Evolutionary conservation across 1,139 yeast genomes (phyloP).

Genomic region (Diutina ranongensis): DNA sequence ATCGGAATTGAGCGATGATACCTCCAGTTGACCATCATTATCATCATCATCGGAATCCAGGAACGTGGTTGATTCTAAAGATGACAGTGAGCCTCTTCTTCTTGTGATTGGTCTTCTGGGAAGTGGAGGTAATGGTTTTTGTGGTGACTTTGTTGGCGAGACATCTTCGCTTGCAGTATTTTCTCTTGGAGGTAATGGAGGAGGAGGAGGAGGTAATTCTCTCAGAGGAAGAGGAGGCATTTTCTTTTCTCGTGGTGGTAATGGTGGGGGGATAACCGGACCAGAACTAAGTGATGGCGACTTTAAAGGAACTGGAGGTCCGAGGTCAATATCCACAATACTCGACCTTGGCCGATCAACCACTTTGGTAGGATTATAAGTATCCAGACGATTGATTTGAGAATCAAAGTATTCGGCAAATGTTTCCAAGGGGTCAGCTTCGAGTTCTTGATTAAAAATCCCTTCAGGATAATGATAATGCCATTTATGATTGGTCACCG

Average conservation of each 20-base stretch:
- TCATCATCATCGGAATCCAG: background rate
- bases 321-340: slow-evolving; percentile 1
- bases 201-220: background rate
- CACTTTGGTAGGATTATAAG: slow-evolving; percentile 20
- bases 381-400: slow-evolving; percentile 16
- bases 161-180: background rate
- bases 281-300: background rate
- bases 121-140: background rate
- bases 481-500: slow-evolving; percentile 17
- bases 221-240: background rate
- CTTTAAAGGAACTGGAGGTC: background rate
- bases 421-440: slow-evolving; percentile 24
- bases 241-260: background rate
- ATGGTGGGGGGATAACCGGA: background rate
- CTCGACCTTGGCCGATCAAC: slow-evolving; percentile 10
- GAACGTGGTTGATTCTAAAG: background rate
- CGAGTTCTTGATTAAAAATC: slow-evolving; percentile 20
- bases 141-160: background rate
- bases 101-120: background rate
- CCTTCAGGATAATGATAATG: slow-evolving; percentile 18
- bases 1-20: slow-evolving; percentile 2
- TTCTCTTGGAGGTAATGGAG: background rate
- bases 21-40: background rate
- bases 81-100: background rate
- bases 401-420: slow-evolving; percentile 22